Base-by-base conservation (phyloP, 495 filamentous ascomycete species). In the Parathielavia appendiculata region DNA sequence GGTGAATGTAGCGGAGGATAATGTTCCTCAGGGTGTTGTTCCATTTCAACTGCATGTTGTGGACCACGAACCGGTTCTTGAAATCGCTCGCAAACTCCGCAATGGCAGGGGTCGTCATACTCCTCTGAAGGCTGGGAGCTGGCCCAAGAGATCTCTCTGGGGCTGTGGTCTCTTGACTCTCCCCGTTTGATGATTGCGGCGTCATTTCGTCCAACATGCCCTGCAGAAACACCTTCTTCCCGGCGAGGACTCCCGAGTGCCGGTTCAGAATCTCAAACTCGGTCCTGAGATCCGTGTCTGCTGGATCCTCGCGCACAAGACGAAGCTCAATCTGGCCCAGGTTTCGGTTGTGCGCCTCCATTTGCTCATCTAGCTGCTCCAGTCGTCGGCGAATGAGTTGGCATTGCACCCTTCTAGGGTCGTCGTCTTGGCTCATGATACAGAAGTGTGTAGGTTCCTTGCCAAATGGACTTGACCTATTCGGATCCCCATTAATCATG, bases 1-100 rank as follows among this genome's bases (percentile, higher is more conserved):
- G 95, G 63, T 98, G 95, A 56, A 93, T 93, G 68, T 98, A 98
- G 26, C 95, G 89, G 8, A 98, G 79, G 34, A 98, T 95, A 65
- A 96, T 96, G 67, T 98, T 96, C 40, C 93, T 83, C 20, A 97
- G 76, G 3, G 91, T 84, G 67, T 98, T 97, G 72, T 95, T 97
- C 93, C 93, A 98, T 70, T 98, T 98, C 34, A 97, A 75, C 65
- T 98, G 93, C 64, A 91, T 83, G 67, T 97, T 98, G 76, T 98
- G 93, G 23, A 97, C 86, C 63, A 97, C 91, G 74, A 98, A 98
- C 19, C 95, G 87, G 66, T 98, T 98, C 71, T 95, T 95, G 81
- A 97, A 98, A 71, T 97, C 91, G 69, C 85, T 95, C 7, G 83
- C 81, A 64, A 88, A 87, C 53, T 92, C 88, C 19, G 84, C 80